phyloP scores from a whole-genome alignment of 2,329 filamentous ascomycete species.

The Cladorrhinum sp. region DNA sequence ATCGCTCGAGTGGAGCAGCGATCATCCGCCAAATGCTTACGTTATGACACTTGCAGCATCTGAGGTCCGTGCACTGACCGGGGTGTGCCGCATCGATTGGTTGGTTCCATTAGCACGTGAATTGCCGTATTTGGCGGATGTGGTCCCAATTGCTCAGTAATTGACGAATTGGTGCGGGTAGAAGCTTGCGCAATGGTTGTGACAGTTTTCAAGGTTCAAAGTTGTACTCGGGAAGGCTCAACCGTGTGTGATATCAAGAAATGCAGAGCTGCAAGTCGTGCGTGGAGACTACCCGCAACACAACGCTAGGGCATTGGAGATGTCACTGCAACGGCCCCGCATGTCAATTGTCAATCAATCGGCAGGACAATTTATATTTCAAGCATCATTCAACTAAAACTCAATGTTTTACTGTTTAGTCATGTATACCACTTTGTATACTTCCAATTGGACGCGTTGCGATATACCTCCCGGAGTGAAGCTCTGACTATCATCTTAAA shows the following conservation, averaged over 20 bases:
- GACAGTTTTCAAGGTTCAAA: neutral
- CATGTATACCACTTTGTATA: neutral
- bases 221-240: neutral
- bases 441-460: neutral
- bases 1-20: constrained; percentile 6
- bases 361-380: neutral
- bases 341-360: neutral
- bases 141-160: neutral
- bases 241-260: neutral
- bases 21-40: constrained; percentile 16
- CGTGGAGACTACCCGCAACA: neutral
- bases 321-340: neutral
- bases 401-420: too few relatives aligned
- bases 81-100: constrained; percentile 3
- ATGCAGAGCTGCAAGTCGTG: neutral
- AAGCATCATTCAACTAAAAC: too few relatives aligned
- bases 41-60: constrained; percentile 19
- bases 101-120: neutral
- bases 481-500: neutral
- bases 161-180: neutral
- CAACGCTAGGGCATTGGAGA: constrained; percentile 2
- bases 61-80: constrained; percentile 10
- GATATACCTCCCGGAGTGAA: neutral
- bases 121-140: neutral
- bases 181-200: neutral